A percentile compares a stretch with the other conserved stretches of the same genome.
phyloP scores from a whole-genome alignment of 2,329 filamentous ascomycete species.

The Fusarium scirpi region DNA sequence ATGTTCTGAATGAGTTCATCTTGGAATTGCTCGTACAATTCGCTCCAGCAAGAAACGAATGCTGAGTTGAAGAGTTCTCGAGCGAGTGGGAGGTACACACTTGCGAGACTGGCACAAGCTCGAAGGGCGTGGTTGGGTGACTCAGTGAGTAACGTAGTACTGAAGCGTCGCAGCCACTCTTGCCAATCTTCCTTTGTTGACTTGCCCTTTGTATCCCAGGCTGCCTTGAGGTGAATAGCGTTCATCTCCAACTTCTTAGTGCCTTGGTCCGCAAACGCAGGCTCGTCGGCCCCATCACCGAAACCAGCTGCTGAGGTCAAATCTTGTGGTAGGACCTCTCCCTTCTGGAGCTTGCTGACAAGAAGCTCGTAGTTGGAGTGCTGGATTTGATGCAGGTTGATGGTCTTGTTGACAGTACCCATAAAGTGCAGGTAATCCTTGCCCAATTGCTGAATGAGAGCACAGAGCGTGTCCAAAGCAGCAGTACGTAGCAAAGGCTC shows the following conservation, averaged over 20 bases:
- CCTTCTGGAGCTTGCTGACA: slow-evolving; percentile 92
- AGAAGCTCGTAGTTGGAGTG: slow-evolving; percentile 94
- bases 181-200: slow-evolving; percentile 99
- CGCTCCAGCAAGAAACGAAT: slow-evolving; percentile 99
- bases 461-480: slow-evolving; percentile 93
- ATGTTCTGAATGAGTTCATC: slow-evolving; percentile 97
- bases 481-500: slow-evolving; percentile 81
- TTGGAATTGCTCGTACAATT: slow-evolving; percentile 95
- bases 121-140: slow-evolving; percentile 95
- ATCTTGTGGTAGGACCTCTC: slow-evolving; percentile 94
- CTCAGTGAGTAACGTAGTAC: slow-evolving; percentile 92
- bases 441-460: slow-evolving; percentile 94
- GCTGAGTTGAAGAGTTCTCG: slow-evolving; percentile 98
- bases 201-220: slow-evolving; percentile 97
- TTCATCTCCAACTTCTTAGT: slow-evolving; percentile 98
- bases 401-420: slow-evolving; percentile 88
- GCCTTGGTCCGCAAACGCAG: slow-evolving; percentile 82
- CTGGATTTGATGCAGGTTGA: slow-evolving; percentile 82
- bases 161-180: slow-evolving; percentile 97
- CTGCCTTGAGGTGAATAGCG: slow-evolving; percentile 94
- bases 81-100: slow-evolving; percentile 90
- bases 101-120: slow-evolving; percentile 91
- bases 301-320: slow-evolving; percentile 88
- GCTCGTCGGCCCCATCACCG: slow-evolving; percentile 81
- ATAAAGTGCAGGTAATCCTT: slow-evolving; percentile 96